Conservation (phyloP, 345 rosid species). For the Eucalyptus lansdowneana region DNA sequence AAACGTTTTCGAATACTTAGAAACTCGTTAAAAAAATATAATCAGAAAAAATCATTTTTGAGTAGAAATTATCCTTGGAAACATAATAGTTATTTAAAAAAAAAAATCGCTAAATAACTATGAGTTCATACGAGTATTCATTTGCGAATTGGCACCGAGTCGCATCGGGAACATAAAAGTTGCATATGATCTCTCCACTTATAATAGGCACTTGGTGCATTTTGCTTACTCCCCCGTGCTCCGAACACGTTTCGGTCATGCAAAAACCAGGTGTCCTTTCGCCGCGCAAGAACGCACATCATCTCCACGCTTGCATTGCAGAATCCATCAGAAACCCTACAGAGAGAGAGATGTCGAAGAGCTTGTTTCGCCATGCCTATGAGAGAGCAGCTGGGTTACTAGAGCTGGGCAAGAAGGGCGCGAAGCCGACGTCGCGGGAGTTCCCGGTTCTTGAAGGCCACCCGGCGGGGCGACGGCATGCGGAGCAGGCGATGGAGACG, state of each 20-base stretch:
- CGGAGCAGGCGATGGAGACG: constrained; percentile 24
- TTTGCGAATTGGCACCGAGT: background rate
- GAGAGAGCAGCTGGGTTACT: background rate
- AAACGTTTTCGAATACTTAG: no score
- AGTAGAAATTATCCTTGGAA: fast-evolving
- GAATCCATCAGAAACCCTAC: background rate
- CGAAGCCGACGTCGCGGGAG: background rate
- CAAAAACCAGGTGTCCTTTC: background rate
- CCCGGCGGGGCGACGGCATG: constrained; percentile 29
- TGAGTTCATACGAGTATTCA: no score
- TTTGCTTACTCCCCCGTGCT: background rate
- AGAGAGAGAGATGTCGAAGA: background rate
- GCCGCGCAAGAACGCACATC: background rate
- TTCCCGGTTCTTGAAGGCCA: constrained; percentile 32
- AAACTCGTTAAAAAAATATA: no score
- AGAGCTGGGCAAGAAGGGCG: background rate
- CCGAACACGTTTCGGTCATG: background rate
- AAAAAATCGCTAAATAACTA: no score
- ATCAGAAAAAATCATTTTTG: no score
- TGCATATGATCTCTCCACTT: background rate
- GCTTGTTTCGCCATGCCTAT: constrained; percentile 10
- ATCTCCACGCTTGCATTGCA: background rate
- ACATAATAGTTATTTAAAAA: no score
- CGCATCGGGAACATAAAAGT: background rate
- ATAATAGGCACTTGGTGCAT: background rate